phyloP scores from a whole-genome alignment of 2,329 filamentous ascomycete species.

The Madurella fahalii region DNA sequence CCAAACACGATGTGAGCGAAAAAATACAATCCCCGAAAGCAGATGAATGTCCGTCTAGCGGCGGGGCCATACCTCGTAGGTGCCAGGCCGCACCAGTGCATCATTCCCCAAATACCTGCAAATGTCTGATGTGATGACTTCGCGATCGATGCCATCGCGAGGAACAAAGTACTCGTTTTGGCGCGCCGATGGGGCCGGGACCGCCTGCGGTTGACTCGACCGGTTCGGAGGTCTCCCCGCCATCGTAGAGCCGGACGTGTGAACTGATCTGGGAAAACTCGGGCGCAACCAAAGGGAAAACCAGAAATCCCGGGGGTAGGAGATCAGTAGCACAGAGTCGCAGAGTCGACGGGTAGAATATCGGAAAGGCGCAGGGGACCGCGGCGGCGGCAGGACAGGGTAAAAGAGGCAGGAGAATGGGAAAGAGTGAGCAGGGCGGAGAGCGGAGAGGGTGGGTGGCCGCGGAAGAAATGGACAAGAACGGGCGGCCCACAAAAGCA shows the following conservation, averaged over 20 bases:
- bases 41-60: neutral
- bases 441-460: conserved; percentile 27
- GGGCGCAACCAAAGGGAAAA: no score
- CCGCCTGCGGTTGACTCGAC: conserved; percentile 33
- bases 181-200: conserved; percentile 41
- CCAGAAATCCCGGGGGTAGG: neutral
- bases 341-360: neutral
- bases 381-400: conserved; percentile 15
- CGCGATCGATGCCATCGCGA: conserved; percentile 74
- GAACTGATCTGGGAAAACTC: no score
- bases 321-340: neutral
- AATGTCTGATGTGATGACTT: conserved; percentile 80
- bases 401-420: conserved; percentile 26
- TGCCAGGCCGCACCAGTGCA: conserved; percentile 71
- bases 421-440: conserved; percentile 29
- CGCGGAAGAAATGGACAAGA: conserved; percentile 28
- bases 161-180: conserved; percentile 79
- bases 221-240: conserved; percentile 36
- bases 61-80: conserved; percentile 58
- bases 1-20: neutral
- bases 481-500: conserved; percentile 12
- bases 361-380: neutral
- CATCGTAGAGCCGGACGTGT: conserved; percentile 31
- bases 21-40: neutral
- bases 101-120: conserved; percentile 81